phyloP scores from a whole-genome alignment of 495 filamentous ascomycete species.

The Poronia punctata region DNA sequence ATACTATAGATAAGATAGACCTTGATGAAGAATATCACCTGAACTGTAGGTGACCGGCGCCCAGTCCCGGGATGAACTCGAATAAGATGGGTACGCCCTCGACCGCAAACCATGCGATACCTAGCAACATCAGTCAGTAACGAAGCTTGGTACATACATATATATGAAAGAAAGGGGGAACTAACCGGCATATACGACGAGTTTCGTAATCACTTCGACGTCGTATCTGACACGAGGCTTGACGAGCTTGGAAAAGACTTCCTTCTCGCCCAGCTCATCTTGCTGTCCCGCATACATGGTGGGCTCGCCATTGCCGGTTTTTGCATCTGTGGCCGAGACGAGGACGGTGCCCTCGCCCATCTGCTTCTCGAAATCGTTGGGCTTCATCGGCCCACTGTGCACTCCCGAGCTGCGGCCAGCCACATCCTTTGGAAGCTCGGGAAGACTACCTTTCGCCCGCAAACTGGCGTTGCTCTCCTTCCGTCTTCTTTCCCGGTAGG shows the following conservation, averaged over 20 bases:
- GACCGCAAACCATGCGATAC: slow-evolving; percentile 68
- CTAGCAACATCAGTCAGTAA: slow-evolving; percentile 28
- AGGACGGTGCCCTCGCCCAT: slow-evolving; percentile 54
- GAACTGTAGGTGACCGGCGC: slow-evolving; percentile 26
- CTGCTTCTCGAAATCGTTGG: slow-evolving; percentile 61
- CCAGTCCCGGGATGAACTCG: slow-evolving; percentile 52
- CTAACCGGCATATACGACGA: slow-evolving; percentile 90
- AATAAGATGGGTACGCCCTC: slow-evolving; percentile 63
- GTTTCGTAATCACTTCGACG: slow-evolving; percentile 92
- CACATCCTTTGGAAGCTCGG: slow-evolving; percentile 15
- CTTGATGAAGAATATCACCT: slow-evolving; percentile 9
- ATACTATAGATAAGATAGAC: background rate
- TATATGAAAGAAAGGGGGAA: slow-evolving; percentile 3
- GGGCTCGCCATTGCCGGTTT: slow-evolving; percentile 18
- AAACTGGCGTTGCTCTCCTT: slow-evolving; percentile 56
- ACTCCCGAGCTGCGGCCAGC: slow-evolving; percentile 19
- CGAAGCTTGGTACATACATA: slow-evolving; percentile 1
- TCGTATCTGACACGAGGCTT: slow-evolving; percentile 91
- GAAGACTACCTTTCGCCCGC: slow-evolving; percentile 10
- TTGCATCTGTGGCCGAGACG: slow-evolving; percentile 31
- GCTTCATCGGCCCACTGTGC: slow-evolving; percentile 24
- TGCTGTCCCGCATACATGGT: slow-evolving; percentile 33
- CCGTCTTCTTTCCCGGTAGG: slow-evolving; percentile 78
- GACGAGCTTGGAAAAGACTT: slow-evolving; percentile 78
- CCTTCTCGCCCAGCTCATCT: slow-evolving; percentile 57